Conservation (phyloP, 192 early-diverging fungal species). For the Podila epicladia region DNA sequence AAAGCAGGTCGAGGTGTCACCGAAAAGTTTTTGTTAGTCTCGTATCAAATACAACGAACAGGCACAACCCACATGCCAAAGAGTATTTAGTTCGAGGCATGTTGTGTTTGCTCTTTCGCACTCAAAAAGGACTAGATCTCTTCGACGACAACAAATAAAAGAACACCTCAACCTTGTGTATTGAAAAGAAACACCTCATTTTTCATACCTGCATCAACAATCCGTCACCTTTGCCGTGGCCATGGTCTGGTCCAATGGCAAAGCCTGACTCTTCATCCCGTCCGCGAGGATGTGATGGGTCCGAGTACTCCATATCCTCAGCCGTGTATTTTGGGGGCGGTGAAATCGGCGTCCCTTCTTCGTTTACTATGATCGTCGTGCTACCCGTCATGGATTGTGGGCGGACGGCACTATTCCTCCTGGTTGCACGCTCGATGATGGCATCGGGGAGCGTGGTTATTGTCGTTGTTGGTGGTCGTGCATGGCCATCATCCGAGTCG, state of each 20-base stretch:
- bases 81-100: background rate
- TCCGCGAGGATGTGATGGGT: constrained; percentile 14
- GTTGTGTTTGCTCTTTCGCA: no score
- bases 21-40: background rate
- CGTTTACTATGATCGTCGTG: background rate
- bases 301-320: constrained; percentile 38
- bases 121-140: no score
- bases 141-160: no score
- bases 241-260: constrained; percentile 1
- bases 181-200: background rate
- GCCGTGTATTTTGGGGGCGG: constrained; percentile 44
- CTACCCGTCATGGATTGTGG: constrained; percentile 6
- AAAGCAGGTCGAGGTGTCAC: background rate
- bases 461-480: background rate
- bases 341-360: background rate
- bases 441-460: background rate
- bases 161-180: background rate
- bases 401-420: constrained; percentile 6
- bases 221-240: constrained; percentile 15
- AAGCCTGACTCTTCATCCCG: constrained; percentile 18
- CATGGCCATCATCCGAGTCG: constrained; percentile 9
- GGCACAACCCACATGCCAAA: background rate
- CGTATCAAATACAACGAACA: background rate
- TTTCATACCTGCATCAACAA: constrained; percentile 52
- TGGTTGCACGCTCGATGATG: constrained; percentile 3